phyloP scores from a whole-genome alignment of 1,284 basidiomycete genomes.

The Ceratobasidium sp. region DNA sequence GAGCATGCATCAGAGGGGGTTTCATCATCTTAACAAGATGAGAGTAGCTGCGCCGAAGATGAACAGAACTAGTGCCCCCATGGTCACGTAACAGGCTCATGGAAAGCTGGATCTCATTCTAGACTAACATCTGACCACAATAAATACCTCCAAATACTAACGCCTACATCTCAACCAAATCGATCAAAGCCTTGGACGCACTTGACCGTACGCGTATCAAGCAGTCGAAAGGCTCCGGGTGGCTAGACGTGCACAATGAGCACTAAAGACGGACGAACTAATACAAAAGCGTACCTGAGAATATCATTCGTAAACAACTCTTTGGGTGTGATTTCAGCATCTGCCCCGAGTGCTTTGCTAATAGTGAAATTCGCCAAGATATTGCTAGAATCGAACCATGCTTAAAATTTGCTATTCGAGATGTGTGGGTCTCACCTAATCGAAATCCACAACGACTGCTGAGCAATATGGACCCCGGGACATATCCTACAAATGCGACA shows the following conservation, averaged over 20 bases:
- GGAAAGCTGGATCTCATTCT: too few relatives aligned
- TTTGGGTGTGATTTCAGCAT: background rate
- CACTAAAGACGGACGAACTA: background rate
- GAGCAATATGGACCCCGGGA: conserved; percentile 22
- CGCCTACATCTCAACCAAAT: background rate
- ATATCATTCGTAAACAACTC: conserved; percentile 9
- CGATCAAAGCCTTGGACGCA: background rate
- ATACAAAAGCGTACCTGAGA: conserved; percentile 3
- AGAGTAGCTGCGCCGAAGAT: too few relatives aligned
- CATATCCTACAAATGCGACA: background rate
- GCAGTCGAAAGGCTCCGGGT: conserved; percentile 18
- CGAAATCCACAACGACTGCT: conserved; percentile 11
- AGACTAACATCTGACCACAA: too few relatives aligned
- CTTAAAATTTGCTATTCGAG: background rate
- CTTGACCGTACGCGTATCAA: background rate
- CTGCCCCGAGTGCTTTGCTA: background rate
- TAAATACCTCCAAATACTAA: background rate
- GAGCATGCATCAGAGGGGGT: too few relatives aligned
- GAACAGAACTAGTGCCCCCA: too few relatives aligned
- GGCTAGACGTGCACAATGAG: background rate
- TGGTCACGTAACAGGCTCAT: too few relatives aligned
- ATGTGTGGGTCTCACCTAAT: conserved; percentile 6
- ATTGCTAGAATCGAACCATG: conserved; percentile 3
- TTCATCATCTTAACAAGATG: too few relatives aligned
- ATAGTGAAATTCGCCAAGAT: conserved; percentile 12